These are phyloP conservation scores for Colletotrichum neosansevieriae DNA, from an alignment of 2,329 filamentous ascomycete genomes.

Conservation along the genomic window DNA sequence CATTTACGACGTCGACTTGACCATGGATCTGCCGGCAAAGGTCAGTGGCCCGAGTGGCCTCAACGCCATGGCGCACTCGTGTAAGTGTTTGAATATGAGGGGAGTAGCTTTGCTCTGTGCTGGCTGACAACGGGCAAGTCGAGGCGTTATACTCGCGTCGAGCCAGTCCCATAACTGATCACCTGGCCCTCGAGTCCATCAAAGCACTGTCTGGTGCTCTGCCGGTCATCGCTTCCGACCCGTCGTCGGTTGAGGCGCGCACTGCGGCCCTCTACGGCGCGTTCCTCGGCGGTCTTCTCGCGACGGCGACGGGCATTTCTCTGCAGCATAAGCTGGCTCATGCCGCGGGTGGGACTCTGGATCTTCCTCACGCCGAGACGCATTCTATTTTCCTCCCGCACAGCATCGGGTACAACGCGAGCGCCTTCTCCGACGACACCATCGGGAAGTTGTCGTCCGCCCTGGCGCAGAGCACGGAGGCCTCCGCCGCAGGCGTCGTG, in stretches of 20 bases:
- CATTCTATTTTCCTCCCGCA: constrained; percentile 38
- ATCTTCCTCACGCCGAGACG: constrained; percentile 39
- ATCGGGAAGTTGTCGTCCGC: constrained; percentile 19
- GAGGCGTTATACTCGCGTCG: constrained; percentile 37
- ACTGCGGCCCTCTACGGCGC: constrained; percentile 38
- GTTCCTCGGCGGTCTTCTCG: constrained; percentile 32
- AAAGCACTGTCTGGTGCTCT: constrained; percentile 52
- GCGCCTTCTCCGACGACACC: constrained; percentile 11
- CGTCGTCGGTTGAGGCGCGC: constrained; percentile 59
- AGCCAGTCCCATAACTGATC: constrained; percentile 33
- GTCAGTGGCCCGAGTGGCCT: constrained; percentile 37
- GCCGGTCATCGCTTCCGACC: constrained; percentile 62
- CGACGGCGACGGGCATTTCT: constrained; percentile 33
- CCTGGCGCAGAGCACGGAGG: constrained; percentile 29
- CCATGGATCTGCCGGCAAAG: constrained; percentile 36
- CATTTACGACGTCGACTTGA: constrained; percentile 38
- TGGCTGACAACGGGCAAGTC: constrained; percentile 18
- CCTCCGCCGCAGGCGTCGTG: constrained; percentile 27
- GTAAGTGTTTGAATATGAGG: not conserved
- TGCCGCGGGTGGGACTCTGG: constrained; percentile 30
- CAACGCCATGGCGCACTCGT: constrained; percentile 39
- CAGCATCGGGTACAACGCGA: constrained; percentile 34
- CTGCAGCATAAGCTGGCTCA: constrained; percentile 40
- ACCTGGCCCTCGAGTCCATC: constrained; percentile 38
- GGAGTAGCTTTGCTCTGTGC: not conserved